Evolutionary conservation across 345 rosid species (phyloP).

Genomic region (Iberis pinnata): DNA sequence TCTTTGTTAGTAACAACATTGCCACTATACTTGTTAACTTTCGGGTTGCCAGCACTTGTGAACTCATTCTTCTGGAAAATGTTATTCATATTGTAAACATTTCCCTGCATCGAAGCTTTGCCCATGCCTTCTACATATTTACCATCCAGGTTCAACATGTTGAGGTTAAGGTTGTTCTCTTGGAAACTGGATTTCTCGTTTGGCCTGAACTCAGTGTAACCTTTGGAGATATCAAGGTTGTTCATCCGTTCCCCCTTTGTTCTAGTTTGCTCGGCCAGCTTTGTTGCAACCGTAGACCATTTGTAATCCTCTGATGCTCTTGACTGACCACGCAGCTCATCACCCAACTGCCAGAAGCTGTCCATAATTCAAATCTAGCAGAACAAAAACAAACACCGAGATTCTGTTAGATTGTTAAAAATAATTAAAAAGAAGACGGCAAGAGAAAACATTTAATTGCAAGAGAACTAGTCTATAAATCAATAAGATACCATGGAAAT

Average conservation of each 20-base stretch:
- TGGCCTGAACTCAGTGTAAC: conserved; percentile 49
- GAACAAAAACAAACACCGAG: background rate
- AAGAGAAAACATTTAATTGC: background rate
- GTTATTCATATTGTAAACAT: conserved; percentile 53
- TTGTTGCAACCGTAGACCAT: conserved; percentile 84
- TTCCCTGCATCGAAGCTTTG: conserved; percentile 49
- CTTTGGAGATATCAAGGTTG: conserved; percentile 82
- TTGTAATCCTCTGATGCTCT: conserved; percentile 78
- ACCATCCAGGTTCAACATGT: conserved; percentile 71
- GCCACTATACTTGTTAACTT: conserved; percentile 58
- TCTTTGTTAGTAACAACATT: conserved; percentile 50
- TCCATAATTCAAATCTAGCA: conserved; percentile 21
- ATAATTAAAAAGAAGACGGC: background rate
- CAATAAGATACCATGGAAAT: background rate
- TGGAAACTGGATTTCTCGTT: conserved; percentile 60
- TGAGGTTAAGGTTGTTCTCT: conserved; percentile 80
- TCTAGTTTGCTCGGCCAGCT: conserved; percentile 80
- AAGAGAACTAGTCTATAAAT: background rate
- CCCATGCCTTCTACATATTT: conserved; percentile 46
- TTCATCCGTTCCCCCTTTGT: conserved; percentile 77
- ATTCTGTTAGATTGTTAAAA: background rate
- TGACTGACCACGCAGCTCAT: conserved; percentile 88
- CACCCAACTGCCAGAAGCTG: conserved; percentile 93
- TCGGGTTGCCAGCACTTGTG: conserved; percentile 39
- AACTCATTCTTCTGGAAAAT: conserved; percentile 61